A percentile compares a stretch with the other conserved stretches of the same genome.
phyloP scores from a whole-genome alignment of 73 alveolate genomes.

The Paramecium pentaurelia region DNA sequence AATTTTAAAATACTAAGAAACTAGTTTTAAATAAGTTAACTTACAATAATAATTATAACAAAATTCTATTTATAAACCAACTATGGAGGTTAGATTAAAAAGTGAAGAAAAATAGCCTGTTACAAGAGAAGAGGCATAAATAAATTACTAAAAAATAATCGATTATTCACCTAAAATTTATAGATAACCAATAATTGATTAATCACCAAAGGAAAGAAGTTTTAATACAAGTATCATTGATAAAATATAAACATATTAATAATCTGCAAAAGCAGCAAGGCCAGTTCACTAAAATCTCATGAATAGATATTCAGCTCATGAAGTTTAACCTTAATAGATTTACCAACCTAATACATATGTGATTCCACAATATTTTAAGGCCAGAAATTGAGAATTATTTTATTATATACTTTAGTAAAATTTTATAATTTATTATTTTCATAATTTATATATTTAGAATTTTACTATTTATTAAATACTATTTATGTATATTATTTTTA shows the following conservation, averaged over 20 bases:
- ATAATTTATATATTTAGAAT: too few species aligned
- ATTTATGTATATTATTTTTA: too few species aligned
- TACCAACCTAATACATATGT: background rate
- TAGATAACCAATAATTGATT: background rate
- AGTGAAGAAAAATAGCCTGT: conserved; percentile 38
- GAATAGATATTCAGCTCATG: conserved; percentile 37
- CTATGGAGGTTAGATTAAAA: conserved; percentile 2
- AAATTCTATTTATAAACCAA: background rate
- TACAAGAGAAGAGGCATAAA: background rate
- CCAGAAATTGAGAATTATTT: background rate
- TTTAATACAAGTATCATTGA: conserved; percentile 23
- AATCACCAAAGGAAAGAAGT: conserved; percentile 3
- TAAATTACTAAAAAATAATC: background rate
- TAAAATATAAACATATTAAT: background rate
- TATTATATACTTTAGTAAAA: background rate
- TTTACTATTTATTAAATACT: too few species aligned
- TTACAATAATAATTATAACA: background rate
- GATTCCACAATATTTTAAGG: background rate
- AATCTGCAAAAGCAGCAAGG: background rate
- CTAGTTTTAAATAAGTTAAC: background rate
- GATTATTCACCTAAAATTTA: background rate
- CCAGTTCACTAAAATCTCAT: background rate
- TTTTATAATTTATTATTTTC: too few species aligned
- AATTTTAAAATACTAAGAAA: conserved; percentile 10
- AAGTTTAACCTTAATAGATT: background rate